These are phyloP conservation scores for Pythium aquatile DNA, from an alignment of 352 stramenopile species.

Conservation along the genomic window DNA sequence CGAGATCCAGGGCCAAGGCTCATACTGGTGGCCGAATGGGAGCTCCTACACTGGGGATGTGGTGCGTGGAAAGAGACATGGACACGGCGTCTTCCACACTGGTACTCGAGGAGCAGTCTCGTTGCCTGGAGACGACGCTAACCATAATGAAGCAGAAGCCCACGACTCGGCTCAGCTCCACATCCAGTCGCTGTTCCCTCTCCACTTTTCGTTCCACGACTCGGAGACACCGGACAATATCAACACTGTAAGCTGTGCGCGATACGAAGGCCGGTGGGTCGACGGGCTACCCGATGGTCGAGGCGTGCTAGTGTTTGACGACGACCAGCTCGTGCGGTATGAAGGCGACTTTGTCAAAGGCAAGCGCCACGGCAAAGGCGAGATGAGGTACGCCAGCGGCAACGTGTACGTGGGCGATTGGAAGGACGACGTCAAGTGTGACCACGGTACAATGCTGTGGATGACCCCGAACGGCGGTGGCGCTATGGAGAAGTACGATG, in stretches of 20 bases:
- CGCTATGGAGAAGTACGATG: constrained; percentile 62
- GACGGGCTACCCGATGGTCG: constrained; percentile 67
- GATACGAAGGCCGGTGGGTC: constrained; percentile 80
- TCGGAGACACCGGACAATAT: constrained; percentile 5
- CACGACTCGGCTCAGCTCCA: not conserved
- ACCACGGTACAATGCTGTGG: constrained; percentile 83
- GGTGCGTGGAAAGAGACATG: constrained; percentile 63
- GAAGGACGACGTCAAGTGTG: constrained; percentile 62
- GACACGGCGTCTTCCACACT: constrained; percentile 60
- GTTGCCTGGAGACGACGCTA: not conserved
- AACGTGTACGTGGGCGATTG: constrained; percentile 77
- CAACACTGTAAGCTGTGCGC: constrained; percentile 45
- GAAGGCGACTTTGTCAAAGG: constrained; percentile 52
- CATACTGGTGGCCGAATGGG: constrained; percentile 81
- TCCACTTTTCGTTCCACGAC: constrained; percentile 36
- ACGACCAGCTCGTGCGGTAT: constrained; percentile 50
- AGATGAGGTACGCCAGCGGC: constrained; percentile 62
- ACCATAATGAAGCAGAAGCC: not conserved
- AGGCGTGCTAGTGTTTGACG: constrained; percentile 73
- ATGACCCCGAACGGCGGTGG: constrained; percentile 20
- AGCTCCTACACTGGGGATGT: constrained; percentile 80
- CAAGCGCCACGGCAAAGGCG: constrained; percentile 54
- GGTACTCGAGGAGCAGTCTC: constrained; percentile 29
- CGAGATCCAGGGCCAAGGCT: constrained; percentile 56
- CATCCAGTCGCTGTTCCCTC: not conserved